Evolutionary conservation across 148 eudicot genomes (phyloP), one percentile per base, ranked within the genome.

Genomic region (Dysphania ambrosioides): DNA sequence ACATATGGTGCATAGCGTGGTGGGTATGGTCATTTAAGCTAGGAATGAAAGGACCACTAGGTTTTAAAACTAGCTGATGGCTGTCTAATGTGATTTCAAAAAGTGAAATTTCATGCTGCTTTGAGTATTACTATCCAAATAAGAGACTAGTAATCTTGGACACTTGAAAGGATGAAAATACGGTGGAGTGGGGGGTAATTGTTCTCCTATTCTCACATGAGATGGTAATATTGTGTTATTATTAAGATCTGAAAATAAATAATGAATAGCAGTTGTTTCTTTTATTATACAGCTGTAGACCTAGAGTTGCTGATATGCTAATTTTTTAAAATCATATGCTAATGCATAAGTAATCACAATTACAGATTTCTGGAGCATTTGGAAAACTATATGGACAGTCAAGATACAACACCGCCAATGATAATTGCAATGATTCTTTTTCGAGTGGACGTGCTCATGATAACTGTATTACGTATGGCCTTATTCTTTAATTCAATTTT

Each of bases 311-410:
- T 23, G 40, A 40, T 75, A 30, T n/a, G n/a, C 18, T 32, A 32
- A 8, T 2, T 61, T 10, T 26, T 24, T 66, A 24, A 40, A 41
- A 66, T 42, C 40, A 44, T 38, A 40, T n/a, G 9, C 70, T 80
- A 71, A 72, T 75, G 35, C 64, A 72, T 56, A 56, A 71, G 3
- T 29, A 49, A 69, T 26, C 51, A 32, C 36, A 10, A 31, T 44
- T 81, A 15, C 91, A 95, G 99, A 71, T 89, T 66, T 90, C 99
- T 18, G 99, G 82, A 82, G 97, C 96, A 70, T 90, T 95, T 83
- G 97, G 97, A 68, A 92, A 90, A 81, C 77, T 92, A 29, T 92
- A 95, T 61, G 89, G 99, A 73, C 97, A 92, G 81, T 86, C 99
- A 66, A 95, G 80, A 79, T 78, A 85, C 72, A 85, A 90, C 79